Conservation (phyloP, 192 early-diverging fungal genomes). For the Entomortierella chlamydospora region DNA sequence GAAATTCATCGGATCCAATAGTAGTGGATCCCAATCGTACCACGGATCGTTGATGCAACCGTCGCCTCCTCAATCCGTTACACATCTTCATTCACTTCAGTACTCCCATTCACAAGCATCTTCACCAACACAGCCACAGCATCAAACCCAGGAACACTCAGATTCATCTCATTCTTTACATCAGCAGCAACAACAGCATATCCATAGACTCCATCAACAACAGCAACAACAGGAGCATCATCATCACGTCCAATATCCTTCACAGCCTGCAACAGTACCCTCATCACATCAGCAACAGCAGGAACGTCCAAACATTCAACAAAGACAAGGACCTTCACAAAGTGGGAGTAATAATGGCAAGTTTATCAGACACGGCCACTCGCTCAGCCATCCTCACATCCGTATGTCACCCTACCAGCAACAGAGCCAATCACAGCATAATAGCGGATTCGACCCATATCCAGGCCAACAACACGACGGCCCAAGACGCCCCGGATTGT, state of each 20-base stretch:
- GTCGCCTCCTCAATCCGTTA: not conserved
- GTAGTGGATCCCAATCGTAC: not conserved
- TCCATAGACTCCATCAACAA: constrained; percentile 6
- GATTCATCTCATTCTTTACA: constrained; percentile 7
- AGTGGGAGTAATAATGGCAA: constrained; percentile 5
- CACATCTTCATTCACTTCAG: not conserved
- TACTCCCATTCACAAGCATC: constrained; percentile 2
- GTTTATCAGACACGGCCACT: constrained; percentile 18
- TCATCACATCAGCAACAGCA: constrained; percentile 3
- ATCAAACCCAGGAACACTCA: no score
- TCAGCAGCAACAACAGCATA: constrained; percentile 14
- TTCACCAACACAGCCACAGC: not conserved
- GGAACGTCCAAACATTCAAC: not conserved
- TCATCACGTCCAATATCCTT: constrained; percentile 8
- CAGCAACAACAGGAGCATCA: constrained; percentile 18
- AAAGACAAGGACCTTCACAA: not conserved
- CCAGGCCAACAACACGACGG: constrained; percentile 4
- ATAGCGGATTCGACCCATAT: not conserved
- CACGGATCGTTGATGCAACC: not conserved
- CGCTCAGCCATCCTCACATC: constrained; percentile 38
- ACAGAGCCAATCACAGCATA: constrained; percentile 4
- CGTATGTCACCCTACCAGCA: constrained; percentile 20
- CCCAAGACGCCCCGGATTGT: not conserved
- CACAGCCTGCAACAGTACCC: not conserved
- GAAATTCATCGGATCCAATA: constrained; percentile 1